Percentiles rank a stretch among this genome's conserved stretches.
These are phyloP conservation scores for Pseudozyma tsukubaensis DNA, from an alignment of 1,284 basidiomycete species.

Conservation along the genomic window DNA sequence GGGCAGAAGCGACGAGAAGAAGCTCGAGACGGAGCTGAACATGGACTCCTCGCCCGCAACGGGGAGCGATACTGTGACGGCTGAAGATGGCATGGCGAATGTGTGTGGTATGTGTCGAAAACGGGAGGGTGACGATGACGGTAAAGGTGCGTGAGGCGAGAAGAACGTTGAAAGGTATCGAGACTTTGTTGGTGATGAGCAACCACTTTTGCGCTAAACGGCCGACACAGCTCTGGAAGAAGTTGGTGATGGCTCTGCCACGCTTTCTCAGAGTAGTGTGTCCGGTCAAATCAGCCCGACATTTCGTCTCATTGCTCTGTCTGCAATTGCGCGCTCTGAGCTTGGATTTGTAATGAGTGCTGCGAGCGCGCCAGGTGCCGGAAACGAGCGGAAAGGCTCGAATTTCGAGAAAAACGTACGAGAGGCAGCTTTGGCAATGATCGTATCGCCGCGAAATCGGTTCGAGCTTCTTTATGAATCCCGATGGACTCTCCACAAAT, in stretches of 20 bases:
- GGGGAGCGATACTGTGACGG: slow-evolving; percentile 45
- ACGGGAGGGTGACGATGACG: not conserved
- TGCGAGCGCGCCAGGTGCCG: too few species aligned
- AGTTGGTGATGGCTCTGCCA: slow-evolving; percentile 7
- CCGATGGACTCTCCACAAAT: too few species aligned
- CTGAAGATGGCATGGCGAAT: slow-evolving; percentile 47
- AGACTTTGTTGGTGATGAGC: slow-evolving; percentile 12
- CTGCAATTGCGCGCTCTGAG: not conserved
- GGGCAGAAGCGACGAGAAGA: slow-evolving; percentile 57
- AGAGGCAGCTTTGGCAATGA: not conserved
- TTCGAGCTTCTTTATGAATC: too few species aligned
- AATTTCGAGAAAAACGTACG: slow-evolving; percentile 4
- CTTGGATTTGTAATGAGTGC: too few species aligned
- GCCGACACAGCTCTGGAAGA: slow-evolving; percentile 17
- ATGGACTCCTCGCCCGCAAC: slow-evolving; percentile 46
- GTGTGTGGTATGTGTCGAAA: slow-evolving; percentile 16
- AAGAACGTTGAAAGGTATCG: slow-evolving; percentile 4
- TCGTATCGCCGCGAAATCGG: too few species aligned
- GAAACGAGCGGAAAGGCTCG: not conserved
- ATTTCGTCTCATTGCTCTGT: slow-evolving; percentile 20
- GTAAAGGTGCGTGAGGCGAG: slow-evolving; percentile 5
- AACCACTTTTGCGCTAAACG: slow-evolving; percentile 12
- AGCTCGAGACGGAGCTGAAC: slow-evolving; percentile 50
- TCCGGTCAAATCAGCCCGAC: slow-evolving; percentile 15
- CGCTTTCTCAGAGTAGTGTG: not conserved